Conservation (phyloP, 1,284 basidiomycete genomes). For the Sphagnurus paluster region DNA sequence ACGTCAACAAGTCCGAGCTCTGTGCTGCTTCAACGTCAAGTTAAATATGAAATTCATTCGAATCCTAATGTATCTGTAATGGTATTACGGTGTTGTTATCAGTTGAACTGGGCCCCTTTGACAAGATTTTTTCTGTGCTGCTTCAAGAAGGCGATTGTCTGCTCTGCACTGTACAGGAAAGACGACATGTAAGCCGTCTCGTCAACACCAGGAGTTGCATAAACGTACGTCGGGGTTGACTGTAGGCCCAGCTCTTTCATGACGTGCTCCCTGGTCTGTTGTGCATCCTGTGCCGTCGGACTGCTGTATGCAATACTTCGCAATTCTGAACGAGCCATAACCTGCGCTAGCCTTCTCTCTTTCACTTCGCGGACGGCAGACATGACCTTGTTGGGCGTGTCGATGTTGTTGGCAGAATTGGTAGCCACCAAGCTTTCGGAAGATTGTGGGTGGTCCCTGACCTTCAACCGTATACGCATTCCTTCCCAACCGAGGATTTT, state of each 20-base stretch:
- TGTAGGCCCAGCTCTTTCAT: slow-evolving; percentile 27
- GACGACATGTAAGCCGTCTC: neutral
- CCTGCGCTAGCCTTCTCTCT: slow-evolving; percentile 1
- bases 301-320: slow-evolving; percentile 1
- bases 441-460: slow-evolving; percentile 43
- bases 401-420: too few species aligned
- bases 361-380: neutral
- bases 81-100: slow-evolving; percentile 6
- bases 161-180: slow-evolving; percentile 13
- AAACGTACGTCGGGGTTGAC: slow-evolving; percentile 30
- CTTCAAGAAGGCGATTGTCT: slow-evolving; percentile 21
- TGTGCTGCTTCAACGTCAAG: neutral
- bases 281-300: slow-evolving; percentile 11
- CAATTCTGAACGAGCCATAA: slow-evolving; percentile 8
- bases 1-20: too few species aligned
- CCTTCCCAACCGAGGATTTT: slow-evolving; percentile 73
- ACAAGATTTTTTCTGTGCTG: slow-evolving; percentile 5
- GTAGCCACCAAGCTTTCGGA: too few species aligned
- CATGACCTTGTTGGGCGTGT: neutral
- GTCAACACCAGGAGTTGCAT: neutral
- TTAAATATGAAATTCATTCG: neutral
- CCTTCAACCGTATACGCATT: slow-evolving; percentile 65
- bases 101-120: neutral
- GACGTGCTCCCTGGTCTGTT: slow-evolving; percentile 16
- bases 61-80: too few species aligned